phyloP scores from a whole-genome alignment of 164 flowering plant genomes.

The Platanus orientalis region DNA sequence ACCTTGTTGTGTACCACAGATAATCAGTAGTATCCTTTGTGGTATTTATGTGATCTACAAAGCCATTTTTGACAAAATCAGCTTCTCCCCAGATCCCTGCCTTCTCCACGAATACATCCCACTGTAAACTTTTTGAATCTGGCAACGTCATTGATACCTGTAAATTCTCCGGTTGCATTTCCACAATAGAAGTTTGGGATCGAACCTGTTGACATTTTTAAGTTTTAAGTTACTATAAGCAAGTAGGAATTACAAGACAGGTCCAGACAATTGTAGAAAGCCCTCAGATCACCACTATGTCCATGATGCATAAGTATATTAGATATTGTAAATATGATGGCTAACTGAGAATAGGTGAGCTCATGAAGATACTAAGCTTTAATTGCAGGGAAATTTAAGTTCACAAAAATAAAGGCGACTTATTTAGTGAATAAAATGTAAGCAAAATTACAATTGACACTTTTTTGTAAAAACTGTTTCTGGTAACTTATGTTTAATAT shows the following conservation, averaged over 20 bases:
- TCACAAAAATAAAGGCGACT: too few relatives aligned
- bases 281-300: background rate
- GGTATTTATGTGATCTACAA: constrained; percentile 91
- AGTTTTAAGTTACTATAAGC: background rate
- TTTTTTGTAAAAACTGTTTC: too few relatives aligned
- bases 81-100: constrained; percentile 78
- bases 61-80: constrained; percentile 57
- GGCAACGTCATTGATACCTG: constrained; percentile 29
- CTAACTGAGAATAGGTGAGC: background rate
- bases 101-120: constrained; percentile 79
- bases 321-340: constrained; percentile 1
- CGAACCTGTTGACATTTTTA: constrained; percentile 51
- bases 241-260: background rate
- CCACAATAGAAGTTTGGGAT: constrained; percentile 55
- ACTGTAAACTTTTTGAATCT: constrained; percentile 38
- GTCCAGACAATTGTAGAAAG: background rate
- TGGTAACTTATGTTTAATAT: too few relatives aligned
- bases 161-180: constrained; percentile 71
- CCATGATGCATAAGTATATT: background rate
- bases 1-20: constrained; percentile 96
- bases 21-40: constrained; percentile 94
- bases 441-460: too few relatives aligned
- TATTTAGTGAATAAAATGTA: too few relatives aligned
- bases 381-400: too few relatives aligned
- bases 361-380: too few relatives aligned